A percentile compares a stretch with the other conserved stretches of the same genome.
These are phyloP conservation scores for Globisporangium polare DNA, from an alignment of 352 stramenopile species.

Conservation along the genomic window DNA sequence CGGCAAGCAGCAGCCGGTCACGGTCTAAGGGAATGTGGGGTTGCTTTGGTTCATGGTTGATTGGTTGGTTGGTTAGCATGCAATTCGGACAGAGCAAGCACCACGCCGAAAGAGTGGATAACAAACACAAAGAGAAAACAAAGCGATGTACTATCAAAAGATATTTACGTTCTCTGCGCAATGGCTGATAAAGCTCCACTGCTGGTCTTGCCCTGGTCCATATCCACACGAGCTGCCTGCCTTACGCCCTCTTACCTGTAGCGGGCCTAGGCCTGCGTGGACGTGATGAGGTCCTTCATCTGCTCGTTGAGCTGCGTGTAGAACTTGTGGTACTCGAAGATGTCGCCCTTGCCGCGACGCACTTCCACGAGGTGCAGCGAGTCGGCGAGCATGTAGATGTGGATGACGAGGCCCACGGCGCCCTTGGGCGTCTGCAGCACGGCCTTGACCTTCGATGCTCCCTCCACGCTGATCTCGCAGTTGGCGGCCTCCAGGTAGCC, in stretches of 20 bases:
- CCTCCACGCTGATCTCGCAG: slow-evolving; percentile 81
- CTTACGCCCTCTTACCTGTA: not conserved
- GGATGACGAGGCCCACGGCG: slow-evolving; percentile 86
- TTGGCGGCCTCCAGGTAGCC: slow-evolving; percentile 71
- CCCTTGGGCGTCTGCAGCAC: slow-evolving; percentile 83
- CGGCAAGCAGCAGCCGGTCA: slow-evolving; percentile 23
- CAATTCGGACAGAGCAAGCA: not conserved
- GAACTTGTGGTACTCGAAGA: slow-evolving; percentile 91
- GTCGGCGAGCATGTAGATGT: slow-evolving; percentile 87
- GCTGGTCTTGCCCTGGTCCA: not conserved
- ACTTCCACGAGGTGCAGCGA: slow-evolving; percentile 86
- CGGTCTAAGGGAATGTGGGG: slow-evolving; percentile 28
- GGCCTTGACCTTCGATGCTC: slow-evolving; percentile 79
- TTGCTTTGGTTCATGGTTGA: not conserved
- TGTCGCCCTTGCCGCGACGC: slow-evolving; percentile 86
- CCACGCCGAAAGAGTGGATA: not conserved
- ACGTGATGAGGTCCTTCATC: slow-evolving; percentile 80
- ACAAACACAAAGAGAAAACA: not conserved
- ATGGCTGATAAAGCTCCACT: not conserved
- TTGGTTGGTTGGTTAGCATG: not conserved
- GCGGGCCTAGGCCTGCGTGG: slow-evolving; percentile 4
- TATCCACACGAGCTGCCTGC: not conserved
- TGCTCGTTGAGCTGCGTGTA: slow-evolving; percentile 87
- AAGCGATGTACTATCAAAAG: slow-evolving; percentile 13
- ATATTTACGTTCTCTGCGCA: slow-evolving; percentile 1